Base-by-base conservation (phyloP, 306 rosid genomes). In the Castanea crenata region DNA sequence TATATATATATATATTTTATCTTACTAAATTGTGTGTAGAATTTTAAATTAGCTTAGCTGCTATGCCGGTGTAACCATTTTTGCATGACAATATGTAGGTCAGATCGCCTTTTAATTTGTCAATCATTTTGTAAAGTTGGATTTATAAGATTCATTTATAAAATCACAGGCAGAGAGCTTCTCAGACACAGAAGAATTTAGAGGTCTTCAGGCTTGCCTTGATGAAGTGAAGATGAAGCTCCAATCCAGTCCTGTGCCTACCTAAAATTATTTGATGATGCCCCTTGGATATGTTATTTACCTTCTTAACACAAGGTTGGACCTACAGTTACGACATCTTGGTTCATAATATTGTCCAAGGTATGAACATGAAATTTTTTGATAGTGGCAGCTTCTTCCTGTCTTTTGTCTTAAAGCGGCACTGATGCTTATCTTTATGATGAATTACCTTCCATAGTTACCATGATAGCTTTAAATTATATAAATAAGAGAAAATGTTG, bases 121-220 rank as follows among this genome's bases (percentile, higher is more conserved):
- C 68, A 38, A 31, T 25, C 55, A 51, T 65, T 46, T 52, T 25
- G 35, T 29, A 38, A 41, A 21, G 23, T 31, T 77, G 63, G 64
- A 62, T 13, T 78, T 69, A 76, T 83, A 64, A 69, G 6, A 35
- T 73, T 71, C 75, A 64, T 49, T 65, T 7, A 65, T 35, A 58
- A 12, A 71, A 85, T 81, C 74, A 74, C 87, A 90, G 94, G 97
- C 83, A 4, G 80, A 69, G 46, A 69, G 79, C 85, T 93, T 93
- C 84, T 81, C 86, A 9, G 91, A 87, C 84, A 83, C 88, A 46
- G 78, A 88, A 87, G 97, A 93, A 84, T 85, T 81, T 76, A 81
- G 74, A 56, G 77, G 88, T 82, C 89, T 93, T 81, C 88, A 93
- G 79, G 87, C 85, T 83, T 91, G 92, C 82, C 76, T 82, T 27